These are phyloP conservation scores for Penicillium crustosum DNA, from an alignment of 2,329 filamentous ascomycete genomes.

Conservation along the genomic window DNA sequence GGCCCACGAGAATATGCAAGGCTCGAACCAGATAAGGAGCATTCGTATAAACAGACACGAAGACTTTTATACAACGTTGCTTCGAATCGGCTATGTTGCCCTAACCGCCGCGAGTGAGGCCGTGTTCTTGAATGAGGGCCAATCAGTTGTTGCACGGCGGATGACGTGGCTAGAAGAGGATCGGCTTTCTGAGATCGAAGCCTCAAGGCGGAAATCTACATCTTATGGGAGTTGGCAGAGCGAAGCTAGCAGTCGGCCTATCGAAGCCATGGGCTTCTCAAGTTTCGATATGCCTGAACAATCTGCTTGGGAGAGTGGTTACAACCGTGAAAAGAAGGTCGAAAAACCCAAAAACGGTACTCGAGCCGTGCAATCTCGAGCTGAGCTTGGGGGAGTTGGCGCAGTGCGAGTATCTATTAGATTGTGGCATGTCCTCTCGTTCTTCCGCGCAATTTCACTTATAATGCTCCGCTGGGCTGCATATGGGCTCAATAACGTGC, in stretches of 20 bases:
- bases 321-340: constrained; percentile 47
- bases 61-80: constrained; percentile 90
- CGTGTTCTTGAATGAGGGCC: constrained; percentile 91
- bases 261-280: constrained; percentile 35
- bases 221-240: constrained; percentile 17
- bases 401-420: constrained; percentile 74
- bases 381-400: constrained; percentile 65
- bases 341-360: constrained; percentile 39
- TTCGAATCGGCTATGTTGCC: constrained; percentile 82
- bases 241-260: constrained; percentile 21
- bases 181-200: constrained; percentile 72
- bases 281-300: constrained; percentile 38
- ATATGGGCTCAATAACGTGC: constrained; percentile 53
- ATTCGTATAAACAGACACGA: constrained; percentile 81
- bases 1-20: constrained; percentile 88
- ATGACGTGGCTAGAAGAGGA: constrained; percentile 94
- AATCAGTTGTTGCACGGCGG: constrained; percentile 67
- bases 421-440: constrained; percentile 71
- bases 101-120: constrained; percentile 93
- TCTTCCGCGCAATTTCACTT: constrained; percentile 71
- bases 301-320: constrained; percentile 47
- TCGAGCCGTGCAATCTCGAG: constrained; percentile 39
- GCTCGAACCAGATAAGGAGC: constrained; percentile 79
- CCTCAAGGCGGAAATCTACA: constrained; percentile 36
- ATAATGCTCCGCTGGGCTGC: constrained; percentile 62